Conservation (phyloP, 176 grass and related monocot species). For the Bolboschoenus planiculmis region DNA sequence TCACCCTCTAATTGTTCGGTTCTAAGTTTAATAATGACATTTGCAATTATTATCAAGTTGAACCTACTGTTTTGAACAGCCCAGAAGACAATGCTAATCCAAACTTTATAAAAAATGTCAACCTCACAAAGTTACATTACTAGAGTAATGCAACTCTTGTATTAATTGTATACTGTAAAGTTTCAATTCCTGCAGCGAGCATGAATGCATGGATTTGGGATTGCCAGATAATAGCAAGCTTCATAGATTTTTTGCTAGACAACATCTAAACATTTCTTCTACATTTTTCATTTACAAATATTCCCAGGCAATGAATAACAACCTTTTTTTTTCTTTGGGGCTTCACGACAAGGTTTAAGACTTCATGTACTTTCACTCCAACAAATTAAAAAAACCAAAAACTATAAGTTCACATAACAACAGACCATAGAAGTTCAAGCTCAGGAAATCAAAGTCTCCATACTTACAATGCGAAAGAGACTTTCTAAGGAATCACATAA, state of each 20-base stretch:
- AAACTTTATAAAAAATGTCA: too few species aligned
- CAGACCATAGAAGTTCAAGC: neutral
- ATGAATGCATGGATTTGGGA: neutral
- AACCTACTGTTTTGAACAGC: too few species aligned
- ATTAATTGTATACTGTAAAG: too few species aligned
- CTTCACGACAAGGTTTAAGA: neutral
- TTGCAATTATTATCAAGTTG: too few species aligned
- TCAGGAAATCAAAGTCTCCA: neutral
- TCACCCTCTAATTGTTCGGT: too few species aligned
- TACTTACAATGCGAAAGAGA: neutral
- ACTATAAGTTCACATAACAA: slow-evolving; percentile 3
- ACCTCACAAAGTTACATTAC: too few species aligned
- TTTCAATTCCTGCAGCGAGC: too few species aligned
- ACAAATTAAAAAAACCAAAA: neutral
- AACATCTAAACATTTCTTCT: neutral
- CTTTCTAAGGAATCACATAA: neutral
- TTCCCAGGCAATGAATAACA: neutral
- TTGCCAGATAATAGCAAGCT: neutral
- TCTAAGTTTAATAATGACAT: too few species aligned
- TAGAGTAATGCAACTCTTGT: too few species aligned
- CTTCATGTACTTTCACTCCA: neutral
- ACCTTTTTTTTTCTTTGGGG: neutral
- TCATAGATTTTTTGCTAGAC: neutral
- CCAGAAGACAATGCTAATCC: too few species aligned
- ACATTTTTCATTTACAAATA: neutral